phyloP scores from a whole-genome alignment of 441 rosid genomes.

The Breynia disticha region DNA sequence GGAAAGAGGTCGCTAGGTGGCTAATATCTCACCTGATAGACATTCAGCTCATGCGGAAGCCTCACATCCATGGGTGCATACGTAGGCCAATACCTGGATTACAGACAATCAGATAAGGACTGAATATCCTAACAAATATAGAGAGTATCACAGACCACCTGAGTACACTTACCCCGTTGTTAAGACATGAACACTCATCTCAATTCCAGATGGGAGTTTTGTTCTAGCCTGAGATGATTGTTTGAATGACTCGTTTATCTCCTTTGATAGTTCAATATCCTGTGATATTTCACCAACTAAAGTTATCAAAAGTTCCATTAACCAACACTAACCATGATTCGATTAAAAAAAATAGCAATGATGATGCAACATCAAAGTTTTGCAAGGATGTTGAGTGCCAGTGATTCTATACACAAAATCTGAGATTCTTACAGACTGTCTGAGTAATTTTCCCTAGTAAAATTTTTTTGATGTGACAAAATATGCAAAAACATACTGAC shows the following conservation, averaged over 20 bases:
- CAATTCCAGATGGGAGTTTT: conserved; percentile 94
- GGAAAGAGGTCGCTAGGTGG: conserved; percentile 5
- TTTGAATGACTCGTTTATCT: conserved; percentile 96
- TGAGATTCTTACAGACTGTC: too few relatives aligned
- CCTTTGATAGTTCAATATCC: conserved; percentile 98
- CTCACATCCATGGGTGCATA: conserved; percentile 99
- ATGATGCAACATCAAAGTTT: too few relatives aligned
- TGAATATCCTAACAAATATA: neutral
- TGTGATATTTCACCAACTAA: conserved; percentile 16
- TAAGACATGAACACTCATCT: conserved; percentile 97
- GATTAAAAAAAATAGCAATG: too few relatives aligned
- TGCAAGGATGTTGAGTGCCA: too few relatives aligned
- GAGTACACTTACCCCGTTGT: conserved; percentile 64
- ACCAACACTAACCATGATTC: too few relatives aligned
- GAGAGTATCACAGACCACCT: neutral
- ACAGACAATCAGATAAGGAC: conserved; percentile 18
- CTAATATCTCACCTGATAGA: conserved; percentile 68
- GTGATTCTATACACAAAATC: too few relatives aligned
- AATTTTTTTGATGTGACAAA: neutral
- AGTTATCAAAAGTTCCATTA: too few relatives aligned
- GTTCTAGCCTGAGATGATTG: conserved; percentile 99
- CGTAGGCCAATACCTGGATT: conserved; percentile 96
- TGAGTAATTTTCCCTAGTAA: too few relatives aligned
- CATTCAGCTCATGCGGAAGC: conserved; percentile 96
- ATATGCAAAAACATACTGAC: conserved; percentile 20